A percentile compares a stretch with the other conserved stretches of the same genome.
These are phyloP conservation scores for Candida pseudofarinosa DNA, from an alignment of 805 yeast species.

Conservation along the genomic window DNA sequence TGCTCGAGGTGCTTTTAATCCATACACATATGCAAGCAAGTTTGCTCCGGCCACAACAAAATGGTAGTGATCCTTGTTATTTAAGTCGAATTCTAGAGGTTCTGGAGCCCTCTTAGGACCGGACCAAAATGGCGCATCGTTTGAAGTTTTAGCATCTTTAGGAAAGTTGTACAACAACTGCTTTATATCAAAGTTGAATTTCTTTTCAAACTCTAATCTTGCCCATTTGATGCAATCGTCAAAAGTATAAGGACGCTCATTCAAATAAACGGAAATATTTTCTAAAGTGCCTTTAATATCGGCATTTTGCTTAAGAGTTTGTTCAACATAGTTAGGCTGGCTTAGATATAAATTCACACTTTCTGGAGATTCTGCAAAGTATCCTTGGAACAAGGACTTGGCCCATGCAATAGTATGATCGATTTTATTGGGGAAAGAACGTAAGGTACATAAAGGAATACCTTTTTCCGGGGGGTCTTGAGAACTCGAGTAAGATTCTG, in stretches of 20 bases:
- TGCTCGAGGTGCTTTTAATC: constrained; percentile 71
- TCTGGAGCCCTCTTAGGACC: constrained; percentile 96
- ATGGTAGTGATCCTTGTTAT: constrained; percentile 72
- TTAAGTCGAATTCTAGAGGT: constrained; percentile 73
- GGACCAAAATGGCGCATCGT: constrained; percentile 95
- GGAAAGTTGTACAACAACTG: constrained; percentile 96
- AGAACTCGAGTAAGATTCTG: constrained; percentile 94
- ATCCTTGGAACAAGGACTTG: constrained; percentile 88
- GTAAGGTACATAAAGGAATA: constrained; percentile 92
- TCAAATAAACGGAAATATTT: constrained; percentile 70
- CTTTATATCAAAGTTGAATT: constrained; percentile 78
- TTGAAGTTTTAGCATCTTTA: constrained; percentile 81
- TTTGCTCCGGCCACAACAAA: constrained; percentile 89
- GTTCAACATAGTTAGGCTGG: constrained; percentile 90
- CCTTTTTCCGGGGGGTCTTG: constrained; percentile 99
- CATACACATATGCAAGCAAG: constrained; percentile 85
- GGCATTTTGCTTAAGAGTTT: constrained; percentile 84
- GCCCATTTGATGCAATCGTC: constrained; percentile 98
- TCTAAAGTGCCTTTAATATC: constrained; percentile 86
- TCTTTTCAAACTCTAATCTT: constrained; percentile 78
- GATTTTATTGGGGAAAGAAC: constrained; percentile 96
- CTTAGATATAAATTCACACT: constrained; percentile 86
- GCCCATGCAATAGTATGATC: constrained; percentile 99
- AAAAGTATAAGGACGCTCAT: constrained; percentile 80
- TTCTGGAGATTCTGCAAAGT: constrained; percentile 86